Base-by-base conservation (phyloP, 1,139 yeast species). In the Taphrina flavorubra region DNA sequence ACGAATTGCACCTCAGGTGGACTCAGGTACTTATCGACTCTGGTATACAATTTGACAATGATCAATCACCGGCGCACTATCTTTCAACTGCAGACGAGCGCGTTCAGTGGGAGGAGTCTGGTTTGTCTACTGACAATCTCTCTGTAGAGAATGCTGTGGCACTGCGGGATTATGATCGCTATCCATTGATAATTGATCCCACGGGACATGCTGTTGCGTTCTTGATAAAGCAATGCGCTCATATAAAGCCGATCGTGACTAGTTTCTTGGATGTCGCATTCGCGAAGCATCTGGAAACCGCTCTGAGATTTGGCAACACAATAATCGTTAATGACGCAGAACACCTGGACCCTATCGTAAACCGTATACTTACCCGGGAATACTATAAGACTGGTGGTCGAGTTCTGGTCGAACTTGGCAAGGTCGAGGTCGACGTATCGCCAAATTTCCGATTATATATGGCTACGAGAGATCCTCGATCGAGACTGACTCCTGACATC, bases 251-350 rank as follows among this genome's bases (percentile, higher is more conserved):
- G 1, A 79, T 83, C 0, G 76, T 85, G 0, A 85, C 97, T 0
- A 89, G 95, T 73, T 92, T 92, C 75, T 77, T 88, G 66, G 90
- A 89, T 74, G 84, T 83, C n/a, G 84, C 88, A 0, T 89, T 88
- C 76, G 76, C 84, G 4, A 88, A 86, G 73, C 89, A 86, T 67
- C 77, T 92, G 36, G 97, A 91, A 75, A 89, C 91, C 75, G 87
- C 96, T 0, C 77, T 92, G 37, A 81, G 95, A 71, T 92, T 92
- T 80, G 98, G 99, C 8, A 92, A 91, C 4, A 75, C 84, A 0
- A 79, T 92, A 10, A 76, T 92, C 13, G 83, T 92, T 40, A 86
- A 85, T 73, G 95, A 92, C 77, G 91, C 92, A 2, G 97, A 92
- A 75, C 80, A 83, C 73, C 86, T 85, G 75, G 94, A 92, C 76